Base-by-base conservation (phyloP, 305 asterid genomes). In the Coffea humblotiana region DNA sequence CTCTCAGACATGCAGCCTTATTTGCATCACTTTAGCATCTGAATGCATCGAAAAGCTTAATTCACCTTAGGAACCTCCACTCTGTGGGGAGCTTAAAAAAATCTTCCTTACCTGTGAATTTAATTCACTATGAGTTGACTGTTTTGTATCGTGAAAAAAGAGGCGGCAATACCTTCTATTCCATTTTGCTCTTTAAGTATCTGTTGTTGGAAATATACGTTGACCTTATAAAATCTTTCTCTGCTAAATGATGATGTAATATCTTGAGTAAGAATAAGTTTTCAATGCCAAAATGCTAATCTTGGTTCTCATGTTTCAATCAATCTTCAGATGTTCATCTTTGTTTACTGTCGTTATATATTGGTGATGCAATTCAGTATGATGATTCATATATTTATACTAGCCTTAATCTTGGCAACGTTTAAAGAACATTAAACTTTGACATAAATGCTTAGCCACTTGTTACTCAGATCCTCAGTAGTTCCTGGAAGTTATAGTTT, bases 281-380 rank as follows among this genome's bases (percentile, higher is more conserved):
- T 49, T 21, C 65, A n/a, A 23, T 14, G 1, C n/a, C 11, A 21
- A 35, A 70, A n/a, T 21, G 10, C 45, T 70, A 51, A 63, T 72
- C 60, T 65, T 73, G 78, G 40, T 63, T 72, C 60, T 65, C 65
- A 74, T 72, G 15, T n/a, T n/a, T 15, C 37, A 29, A 51, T 35
- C 13, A 51, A 35, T 54, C 73, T 12, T 63, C 3, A 66, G 0
- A 2, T 1, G 35, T 15, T 68, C 15, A 7, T 52, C 21, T 80
- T 63, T 65, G 32, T 21, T 74, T 66, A 37, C 14, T 51, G 29
- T 7, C 64, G 2, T 25, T 63, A 25, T 25, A n/a, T 27, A 6
- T 27, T 66, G 6, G 18, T 48, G 77, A 18, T 32, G 66, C 66
- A 51, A 12, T 52, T 37, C 14, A 3, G 2, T 32, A 32, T 48